Evolutionary conservation across 352 stramenopile genomes (phyloP).

Genomic region (Phytophthora sp.): DNA sequence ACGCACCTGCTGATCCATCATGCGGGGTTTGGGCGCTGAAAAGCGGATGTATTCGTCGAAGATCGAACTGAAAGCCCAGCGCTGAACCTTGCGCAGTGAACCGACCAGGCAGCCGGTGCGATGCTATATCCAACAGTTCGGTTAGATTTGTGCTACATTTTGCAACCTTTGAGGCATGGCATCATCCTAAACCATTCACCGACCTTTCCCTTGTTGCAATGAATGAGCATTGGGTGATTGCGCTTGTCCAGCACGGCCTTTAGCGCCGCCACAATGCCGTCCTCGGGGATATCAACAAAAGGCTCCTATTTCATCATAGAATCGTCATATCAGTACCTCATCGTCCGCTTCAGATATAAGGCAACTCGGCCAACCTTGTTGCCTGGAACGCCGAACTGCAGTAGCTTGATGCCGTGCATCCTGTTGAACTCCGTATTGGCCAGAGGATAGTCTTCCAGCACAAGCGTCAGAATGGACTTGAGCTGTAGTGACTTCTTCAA

Average conservation of each 20-base stretch:
- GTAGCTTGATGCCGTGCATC: slow-evolving; percentile 76
- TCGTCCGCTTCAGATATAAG: not conserved
- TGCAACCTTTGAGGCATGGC: not conserved
- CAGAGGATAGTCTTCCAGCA: slow-evolving; percentile 88
- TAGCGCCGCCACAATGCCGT: slow-evolving; percentile 76
- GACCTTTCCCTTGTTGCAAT: slow-evolving; percentile 90
- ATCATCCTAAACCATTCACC: not conserved
- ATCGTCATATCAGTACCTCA: slow-evolving; percentile 1
- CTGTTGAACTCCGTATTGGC: slow-evolving; percentile 85
- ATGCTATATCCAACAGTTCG: slow-evolving; percentile 46
- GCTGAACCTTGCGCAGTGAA: slow-evolving; percentile 81
- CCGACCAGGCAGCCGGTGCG: slow-evolving; percentile 82
- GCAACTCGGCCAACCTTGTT: slow-evolving; percentile 61
- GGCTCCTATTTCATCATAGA: slow-evolving; percentile 52
- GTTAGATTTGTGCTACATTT: not conserved
- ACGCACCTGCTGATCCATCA: slow-evolving; percentile 87
- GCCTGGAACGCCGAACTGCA: slow-evolving; percentile 85
- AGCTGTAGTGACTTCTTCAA: slow-evolving; percentile 77
- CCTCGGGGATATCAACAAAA: slow-evolving; percentile 88
- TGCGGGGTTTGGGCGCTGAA: slow-evolving; percentile 81
- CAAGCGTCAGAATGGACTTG: slow-evolving; percentile 84
- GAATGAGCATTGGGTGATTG: slow-evolving; percentile 89
- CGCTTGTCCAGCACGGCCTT: slow-evolving; percentile 82
- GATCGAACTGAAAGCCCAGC: slow-evolving; percentile 84
- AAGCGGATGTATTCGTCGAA: slow-evolving; percentile 90